These are phyloP conservation scores for Sugiyamaella xylanicola DNA, from an alignment of 1,139 yeast species.

Conservation along the genomic window DNA sequence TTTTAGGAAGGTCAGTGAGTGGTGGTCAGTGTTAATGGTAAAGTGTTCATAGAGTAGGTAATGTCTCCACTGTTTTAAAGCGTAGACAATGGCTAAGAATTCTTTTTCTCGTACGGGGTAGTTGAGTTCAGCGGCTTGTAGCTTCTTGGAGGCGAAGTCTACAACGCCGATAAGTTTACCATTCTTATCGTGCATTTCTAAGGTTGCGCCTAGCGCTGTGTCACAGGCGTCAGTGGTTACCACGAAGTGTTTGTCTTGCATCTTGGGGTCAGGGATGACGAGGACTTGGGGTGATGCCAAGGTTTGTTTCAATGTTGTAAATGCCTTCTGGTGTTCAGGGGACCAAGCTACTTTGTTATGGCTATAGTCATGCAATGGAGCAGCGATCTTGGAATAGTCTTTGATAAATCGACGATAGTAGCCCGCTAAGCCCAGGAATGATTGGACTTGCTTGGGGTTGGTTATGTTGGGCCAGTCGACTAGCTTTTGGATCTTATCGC, in stretches of 20 bases:
- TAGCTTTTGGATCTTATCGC: not conserved
- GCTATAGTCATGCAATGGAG: no score
- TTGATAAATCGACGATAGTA: not conserved
- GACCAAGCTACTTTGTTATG: no score
- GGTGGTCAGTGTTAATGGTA: not conserved
- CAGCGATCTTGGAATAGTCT: not conserved
- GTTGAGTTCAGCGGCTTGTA: not conserved
- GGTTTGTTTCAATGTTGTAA: not conserved
- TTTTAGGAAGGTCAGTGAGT: not conserved
- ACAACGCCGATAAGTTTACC: not conserved
- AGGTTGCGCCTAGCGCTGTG: not conserved
- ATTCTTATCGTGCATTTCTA: not conserved
- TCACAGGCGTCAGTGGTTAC: not conserved
- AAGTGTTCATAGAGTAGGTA: not conserved
- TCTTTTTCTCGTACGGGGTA: not conserved
- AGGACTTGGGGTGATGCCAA: not conserved
- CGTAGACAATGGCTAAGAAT: not conserved
- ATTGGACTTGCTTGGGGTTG: slow-evolving; percentile 19
- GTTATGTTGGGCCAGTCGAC: not conserved
- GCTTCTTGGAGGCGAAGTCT: not conserved
- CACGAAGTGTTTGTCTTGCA: no score
- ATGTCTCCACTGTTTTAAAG: not conserved
- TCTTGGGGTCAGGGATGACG: not conserved
- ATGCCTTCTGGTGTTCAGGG: not conserved
- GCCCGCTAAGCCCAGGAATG: not conserved